Percentiles rank a stretch among this genome's conserved stretches.
Evolutionary conservation across 768 basidiomycete genomes (phyloP).

Genomic region (Xerocomellus dryophilus): DNA sequence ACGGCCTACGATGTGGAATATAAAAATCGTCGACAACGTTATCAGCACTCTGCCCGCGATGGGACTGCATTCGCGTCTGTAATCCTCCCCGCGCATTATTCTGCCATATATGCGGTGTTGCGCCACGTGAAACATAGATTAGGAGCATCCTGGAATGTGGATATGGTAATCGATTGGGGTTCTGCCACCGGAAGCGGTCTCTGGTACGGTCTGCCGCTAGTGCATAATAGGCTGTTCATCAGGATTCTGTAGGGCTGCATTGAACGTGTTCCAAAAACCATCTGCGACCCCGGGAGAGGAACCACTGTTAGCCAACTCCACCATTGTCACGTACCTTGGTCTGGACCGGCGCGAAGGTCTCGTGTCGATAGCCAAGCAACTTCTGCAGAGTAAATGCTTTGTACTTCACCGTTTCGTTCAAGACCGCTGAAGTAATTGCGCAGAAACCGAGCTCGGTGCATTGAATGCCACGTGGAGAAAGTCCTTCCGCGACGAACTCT

Average conservation of each 20-base stretch:
- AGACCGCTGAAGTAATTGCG: slow-evolving; percentile 8
- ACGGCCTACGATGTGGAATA: slow-evolving; percentile 55
- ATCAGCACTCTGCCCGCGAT: slow-evolving; percentile 62
- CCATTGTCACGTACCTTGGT: slow-evolving; percentile 60
- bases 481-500: slow-evolving; percentile 49
- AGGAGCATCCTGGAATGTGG: slow-evolving; percentile 56
- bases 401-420: background rate
- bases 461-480: slow-evolving; percentile 55
- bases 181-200: slow-evolving; percentile 78
- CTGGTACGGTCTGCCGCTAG: slow-evolving; percentile 50
- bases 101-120: slow-evolving; percentile 74
- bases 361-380: slow-evolving; percentile 59
- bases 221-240: slow-evolving; percentile 7
- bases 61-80: slow-evolving; percentile 83
- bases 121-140: slow-evolving; percentile 62
- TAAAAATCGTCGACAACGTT: slow-evolving; percentile 55
- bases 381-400: slow-evolving; percentile 49
- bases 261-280: slow-evolving; percentile 57
- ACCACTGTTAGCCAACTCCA: slow-evolving; percentile 45
- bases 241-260: slow-evolving; percentile 52
- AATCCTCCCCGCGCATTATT: slow-evolving; percentile 83
- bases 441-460: slow-evolving; percentile 48
- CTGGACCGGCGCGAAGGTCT: slow-evolving; percentile 78
- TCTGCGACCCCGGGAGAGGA: slow-evolving; percentile 26
- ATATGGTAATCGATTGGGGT: slow-evolving; percentile 80